Conservation (phyloP, 176 grass and related monocot genomes). For the Aegilops umbellulata region DNA sequence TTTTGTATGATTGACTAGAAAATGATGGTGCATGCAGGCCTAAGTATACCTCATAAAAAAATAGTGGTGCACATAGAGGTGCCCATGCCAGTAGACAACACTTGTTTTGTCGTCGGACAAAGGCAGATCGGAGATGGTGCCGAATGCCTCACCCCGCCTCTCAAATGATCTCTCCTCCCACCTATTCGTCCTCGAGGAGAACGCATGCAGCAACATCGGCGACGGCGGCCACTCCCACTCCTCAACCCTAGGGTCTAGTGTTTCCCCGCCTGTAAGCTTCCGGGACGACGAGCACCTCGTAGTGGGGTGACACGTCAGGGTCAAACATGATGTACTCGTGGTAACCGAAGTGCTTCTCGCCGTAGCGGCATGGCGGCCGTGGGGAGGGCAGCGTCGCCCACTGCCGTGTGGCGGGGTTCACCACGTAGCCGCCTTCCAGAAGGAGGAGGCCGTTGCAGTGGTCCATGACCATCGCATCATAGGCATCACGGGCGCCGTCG, state of each 20-base stretch:
- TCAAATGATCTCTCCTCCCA: background rate
- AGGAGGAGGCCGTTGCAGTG: slow-evolving; percentile 10
- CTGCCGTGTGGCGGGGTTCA: background rate
- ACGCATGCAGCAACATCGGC: background rate
- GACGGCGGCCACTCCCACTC: background rate
- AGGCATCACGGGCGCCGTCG: too few relatives aligned
- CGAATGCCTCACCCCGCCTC: background rate
- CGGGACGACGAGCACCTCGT: background rate
- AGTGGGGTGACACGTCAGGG: background rate
- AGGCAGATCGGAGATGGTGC: background rate
- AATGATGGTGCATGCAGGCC: too few relatives aligned
- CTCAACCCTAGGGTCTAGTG: background rate
- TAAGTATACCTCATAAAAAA: background rate
- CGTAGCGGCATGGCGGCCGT: background rate
- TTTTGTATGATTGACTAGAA: too few relatives aligned
- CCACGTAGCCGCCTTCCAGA: background rate
- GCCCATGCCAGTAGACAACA: background rate
- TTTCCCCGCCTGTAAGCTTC: too few relatives aligned
- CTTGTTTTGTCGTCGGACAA: background rate
- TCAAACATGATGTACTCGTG: background rate
- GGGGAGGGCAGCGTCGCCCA: background rate
- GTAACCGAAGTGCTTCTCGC: background rate
- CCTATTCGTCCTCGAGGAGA: background rate
- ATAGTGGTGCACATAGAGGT: background rate
- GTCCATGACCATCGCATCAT: background rate